Evolutionary conservation across 306 rosid genomes (phyloP), one percentile per base, ranked within the genome.

Genomic region (Mucuna pruriens): DNA sequence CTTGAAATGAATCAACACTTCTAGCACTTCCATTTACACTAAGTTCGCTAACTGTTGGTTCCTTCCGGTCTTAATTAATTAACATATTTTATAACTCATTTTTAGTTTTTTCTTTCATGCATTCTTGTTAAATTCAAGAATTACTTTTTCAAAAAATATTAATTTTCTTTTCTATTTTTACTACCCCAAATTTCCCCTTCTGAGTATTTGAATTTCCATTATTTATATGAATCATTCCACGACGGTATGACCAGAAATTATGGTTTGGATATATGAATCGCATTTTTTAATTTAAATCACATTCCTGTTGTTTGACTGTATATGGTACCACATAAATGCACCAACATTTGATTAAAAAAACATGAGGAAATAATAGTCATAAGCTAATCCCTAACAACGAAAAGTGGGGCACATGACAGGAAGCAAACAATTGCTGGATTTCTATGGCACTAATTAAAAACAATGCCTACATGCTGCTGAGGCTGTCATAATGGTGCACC

Each of bases 261-360:
- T 62, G 61, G 45, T 9, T 20, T 54, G 8, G 44, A 75, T 80
- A 33, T 20, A 61, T 7, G 23, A 73, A 78, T 71, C 84, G 44
- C 72, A 74, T 52, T 82, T 20, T 55, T 67, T 23, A n/a, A 82
- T 83, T 48, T 17, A 74, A 78, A 79, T 85, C 88, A 63, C 82
- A 78, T 62, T 77, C 66, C 9, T 73, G 46, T 22, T 64, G 49
- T 74, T 48, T 77, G 46, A 79, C 17, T 49, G 69, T 4, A 38
- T 57, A 74, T 75, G 22, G 4, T 20, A 19, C 54, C 74, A 34
- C 66, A 77, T 77, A 75, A 52, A 51, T 51, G 10, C 17, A 2
- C 7, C 57, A 10, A 78, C 44, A 23, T 48, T 17, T 26, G 40
- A 46, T 45, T 45, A 62, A 3, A 26, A 44, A 16, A 45, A 76